A percentile compares a stretch with the other conserved stretches of the same genome.
phyloP scores from a whole-genome alignment of 257 asterid species.

The Nyctanthes arbortristis region DNA sequence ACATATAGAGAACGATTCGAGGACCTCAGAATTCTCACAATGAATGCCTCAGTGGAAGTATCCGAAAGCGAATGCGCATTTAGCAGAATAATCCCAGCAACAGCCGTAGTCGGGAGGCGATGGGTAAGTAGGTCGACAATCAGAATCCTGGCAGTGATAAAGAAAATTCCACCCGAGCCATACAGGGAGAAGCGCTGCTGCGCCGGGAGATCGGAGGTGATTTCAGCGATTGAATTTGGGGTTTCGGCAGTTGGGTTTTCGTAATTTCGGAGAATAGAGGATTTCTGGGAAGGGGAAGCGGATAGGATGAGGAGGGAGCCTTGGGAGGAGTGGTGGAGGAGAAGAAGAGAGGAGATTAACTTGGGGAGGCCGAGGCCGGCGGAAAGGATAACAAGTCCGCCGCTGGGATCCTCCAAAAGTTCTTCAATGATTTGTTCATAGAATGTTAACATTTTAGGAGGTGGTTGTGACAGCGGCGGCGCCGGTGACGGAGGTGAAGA shows the following conservation, averaged over 20 bases:
- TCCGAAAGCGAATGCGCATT: slow-evolving; percentile 87
- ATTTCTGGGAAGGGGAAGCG: slow-evolving; percentile 65
- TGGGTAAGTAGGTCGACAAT: slow-evolving; percentile 86
- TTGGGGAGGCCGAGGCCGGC: slow-evolving; percentile 84
- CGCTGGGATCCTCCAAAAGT: slow-evolving; percentile 72
- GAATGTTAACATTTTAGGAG: slow-evolving; percentile 64
- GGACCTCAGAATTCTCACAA: slow-evolving; percentile 72
- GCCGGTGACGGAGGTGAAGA: neutral
- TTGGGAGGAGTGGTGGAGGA: slow-evolving; percentile 78
- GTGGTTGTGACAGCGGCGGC: neutral
- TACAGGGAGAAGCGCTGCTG: slow-evolving; percentile 72
- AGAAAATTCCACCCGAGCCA: slow-evolving; percentile 69
- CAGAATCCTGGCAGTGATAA: slow-evolving; percentile 81
- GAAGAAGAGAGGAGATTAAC: slow-evolving; percentile 65
- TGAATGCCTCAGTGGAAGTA: slow-evolving; percentile 91
- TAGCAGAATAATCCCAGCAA: slow-evolving; percentile 74
- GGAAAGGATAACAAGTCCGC: slow-evolving; percentile 85
- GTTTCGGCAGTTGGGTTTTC: slow-evolving; percentile 12
- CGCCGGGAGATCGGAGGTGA: slow-evolving; percentile 75
- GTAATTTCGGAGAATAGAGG: slow-evolving; percentile 38
- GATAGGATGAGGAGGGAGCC: slow-evolving; percentile 84
- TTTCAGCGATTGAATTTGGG: slow-evolving; percentile 48
- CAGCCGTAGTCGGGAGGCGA: slow-evolving; percentile 63
- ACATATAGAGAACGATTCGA: slow-evolving; percentile 62
- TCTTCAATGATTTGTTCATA: slow-evolving; percentile 85